These are phyloP conservation scores for Sphagnum fallax DNA, from an alignment of 228 moss, liverwort and hornwort species.

Conservation along the genomic window DNA sequence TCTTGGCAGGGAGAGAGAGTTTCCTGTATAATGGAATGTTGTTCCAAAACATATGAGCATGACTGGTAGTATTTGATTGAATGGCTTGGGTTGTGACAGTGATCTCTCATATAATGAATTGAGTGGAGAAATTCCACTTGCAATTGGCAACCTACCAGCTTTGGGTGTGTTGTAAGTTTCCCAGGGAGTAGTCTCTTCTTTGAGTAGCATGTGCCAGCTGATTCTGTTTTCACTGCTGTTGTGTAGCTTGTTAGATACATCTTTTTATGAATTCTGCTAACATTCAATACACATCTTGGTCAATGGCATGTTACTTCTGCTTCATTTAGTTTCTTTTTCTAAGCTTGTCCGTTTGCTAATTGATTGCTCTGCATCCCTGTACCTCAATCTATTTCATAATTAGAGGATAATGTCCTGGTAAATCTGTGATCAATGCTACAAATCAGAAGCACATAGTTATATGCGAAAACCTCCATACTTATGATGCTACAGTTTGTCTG, in stretches of 20 bases:
- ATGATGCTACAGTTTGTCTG: too few relatives aligned
- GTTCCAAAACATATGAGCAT: background rate
- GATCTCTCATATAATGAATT: slow-evolving; percentile 35
- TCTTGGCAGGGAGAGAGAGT: background rate
- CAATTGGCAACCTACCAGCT: slow-evolving; percentile 24
- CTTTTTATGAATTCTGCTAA: background rate
- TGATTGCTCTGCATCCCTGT: too few relatives aligned
- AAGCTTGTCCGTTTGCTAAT: background rate
- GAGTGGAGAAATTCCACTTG: slow-evolving; percentile 22
- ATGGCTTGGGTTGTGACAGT: slow-evolving; percentile 13
- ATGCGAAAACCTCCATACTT: too few relatives aligned
- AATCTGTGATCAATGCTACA: too few relatives aligned
- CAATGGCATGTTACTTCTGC: background rate
- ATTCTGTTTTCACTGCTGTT: too few relatives aligned
- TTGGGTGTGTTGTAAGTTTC: background rate
- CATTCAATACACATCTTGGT: background rate
- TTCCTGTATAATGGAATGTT: background rate
- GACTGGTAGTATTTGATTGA: background rate
- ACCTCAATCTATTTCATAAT: too few relatives aligned
- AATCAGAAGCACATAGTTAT: too few relatives aligned
- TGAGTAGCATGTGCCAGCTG: too few relatives aligned
- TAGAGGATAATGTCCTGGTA: too few relatives aligned
- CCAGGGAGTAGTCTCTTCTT: background rate
- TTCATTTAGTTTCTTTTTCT: background rate
- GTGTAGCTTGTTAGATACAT: background rate